These are phyloP conservation scores for Suillus tomentosus DNA, from an alignment of 768 basidiomycete genomes.

Conservation along the genomic window DNA sequence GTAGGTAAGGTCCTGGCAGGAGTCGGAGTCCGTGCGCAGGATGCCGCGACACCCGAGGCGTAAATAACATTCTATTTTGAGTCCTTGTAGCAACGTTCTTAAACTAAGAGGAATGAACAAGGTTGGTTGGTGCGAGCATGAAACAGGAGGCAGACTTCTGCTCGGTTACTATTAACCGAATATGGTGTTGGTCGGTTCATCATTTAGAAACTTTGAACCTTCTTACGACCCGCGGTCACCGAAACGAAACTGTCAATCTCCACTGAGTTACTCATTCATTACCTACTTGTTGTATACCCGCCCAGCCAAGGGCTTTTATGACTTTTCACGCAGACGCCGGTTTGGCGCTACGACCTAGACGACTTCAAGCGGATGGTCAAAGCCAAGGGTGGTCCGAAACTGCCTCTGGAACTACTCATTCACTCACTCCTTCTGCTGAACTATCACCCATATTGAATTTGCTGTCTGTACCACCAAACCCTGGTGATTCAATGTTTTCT, in stretches of 20 bases:
- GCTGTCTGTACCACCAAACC: constrained; percentile 7
- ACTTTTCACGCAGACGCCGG: constrained; percentile 11
- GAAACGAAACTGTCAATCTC: background rate
- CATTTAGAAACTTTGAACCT: background rate
- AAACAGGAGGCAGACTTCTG: background rate
- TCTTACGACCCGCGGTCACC: background rate
- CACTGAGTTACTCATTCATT: background rate
- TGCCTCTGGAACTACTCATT: constrained; percentile 54
- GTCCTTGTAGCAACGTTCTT: background rate
- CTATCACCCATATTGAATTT: background rate
- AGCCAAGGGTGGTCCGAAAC: constrained; percentile 49
- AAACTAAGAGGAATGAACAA: background rate
- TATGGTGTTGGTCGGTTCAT: constrained; percentile 11
- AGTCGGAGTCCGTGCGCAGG: background rate
- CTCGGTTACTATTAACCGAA: constrained; percentile 9
- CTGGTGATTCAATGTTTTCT: constrained; percentile 10
- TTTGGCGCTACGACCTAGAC: constrained; percentile 30
- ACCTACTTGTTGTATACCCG: constrained; percentile 6
- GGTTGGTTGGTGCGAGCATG: background rate
- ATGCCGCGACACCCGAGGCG: background rate
- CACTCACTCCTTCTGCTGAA: background rate
- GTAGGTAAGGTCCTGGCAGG: background rate
- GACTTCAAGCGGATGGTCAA: constrained; percentile 18
- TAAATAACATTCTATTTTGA: background rate
- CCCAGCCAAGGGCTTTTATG: constrained; percentile 21